These are phyloP conservation scores for Mucor velutinosus DNA, from an alignment of 371 early-diverging fungal genomes.

Conservation along the genomic window DNA sequence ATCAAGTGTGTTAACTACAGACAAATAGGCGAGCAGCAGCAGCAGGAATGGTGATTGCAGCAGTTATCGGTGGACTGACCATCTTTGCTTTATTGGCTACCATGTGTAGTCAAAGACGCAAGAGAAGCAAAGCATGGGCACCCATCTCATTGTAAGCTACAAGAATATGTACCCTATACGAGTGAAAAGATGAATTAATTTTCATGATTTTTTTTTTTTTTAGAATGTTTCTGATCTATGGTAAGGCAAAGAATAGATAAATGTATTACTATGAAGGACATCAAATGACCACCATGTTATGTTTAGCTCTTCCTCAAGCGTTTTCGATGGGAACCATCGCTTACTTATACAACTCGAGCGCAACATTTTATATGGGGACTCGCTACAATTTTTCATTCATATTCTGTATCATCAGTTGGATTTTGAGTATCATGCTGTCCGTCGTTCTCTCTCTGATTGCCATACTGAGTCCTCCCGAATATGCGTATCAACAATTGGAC, in stretches of 20 bases:
- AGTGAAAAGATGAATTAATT: background rate
- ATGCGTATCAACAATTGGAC: slow-evolving; percentile 36
- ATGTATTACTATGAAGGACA: background rate
- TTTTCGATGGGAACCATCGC: slow-evolving; percentile 49
- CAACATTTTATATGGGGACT: slow-evolving; percentile 50
- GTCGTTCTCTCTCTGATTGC: slow-evolving; percentile 38
- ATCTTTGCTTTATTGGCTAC: slow-evolving; percentile 39
- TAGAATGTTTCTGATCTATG: slow-evolving; percentile 30
- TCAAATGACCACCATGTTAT: background rate
- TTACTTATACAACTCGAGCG: slow-evolving; percentile 47
- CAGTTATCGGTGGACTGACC: slow-evolving; percentile 41
- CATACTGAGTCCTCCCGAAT: slow-evolving; percentile 47
- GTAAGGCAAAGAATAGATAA: slow-evolving; percentile 10
- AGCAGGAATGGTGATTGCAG: slow-evolving; percentile 46
- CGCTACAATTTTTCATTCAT: slow-evolving; percentile 50
- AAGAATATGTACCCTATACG: background rate
- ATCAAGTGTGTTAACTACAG: background rate
- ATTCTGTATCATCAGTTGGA: slow-evolving; percentile 51
- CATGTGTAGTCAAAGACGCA: slow-evolving; percentile 46
- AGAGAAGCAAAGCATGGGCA: slow-evolving; percentile 45
- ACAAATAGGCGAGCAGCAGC: slow-evolving; percentile 40
- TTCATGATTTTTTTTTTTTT: background rate
- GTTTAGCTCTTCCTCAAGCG: slow-evolving; percentile 31
- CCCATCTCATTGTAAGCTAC: slow-evolving; percentile 38
- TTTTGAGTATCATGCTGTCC: slow-evolving; percentile 36